Evolutionary conservation across 1,139 yeast species (phyloP), one percentile per base, ranked within the genome.

Genomic region (Hyphopichia wangnamkhiaoensis): DNA sequence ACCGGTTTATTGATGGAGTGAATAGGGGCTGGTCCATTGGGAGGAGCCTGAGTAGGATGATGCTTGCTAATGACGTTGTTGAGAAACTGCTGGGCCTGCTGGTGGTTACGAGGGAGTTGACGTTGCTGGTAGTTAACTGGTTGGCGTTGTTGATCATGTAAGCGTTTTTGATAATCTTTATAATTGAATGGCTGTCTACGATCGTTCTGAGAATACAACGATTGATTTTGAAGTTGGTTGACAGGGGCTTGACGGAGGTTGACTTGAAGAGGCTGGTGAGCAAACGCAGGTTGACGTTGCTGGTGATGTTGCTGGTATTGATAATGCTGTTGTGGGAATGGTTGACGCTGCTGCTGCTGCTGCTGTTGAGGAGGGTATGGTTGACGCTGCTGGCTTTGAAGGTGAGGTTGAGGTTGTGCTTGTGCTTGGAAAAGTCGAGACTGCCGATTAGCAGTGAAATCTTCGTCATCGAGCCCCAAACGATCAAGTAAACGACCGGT

Each of bases 401-500:
- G 16, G 39, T 31, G 34, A 17, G 20, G 45, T 16, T 40, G 47
- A 23, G 39, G 31, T 16, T 46, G 46, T 27, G 37, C 24, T 29
- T 15, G 47, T 38, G 34, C 36, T 41, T 12, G 37, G 28, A n/a
- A 5, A 8, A n/a, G 13, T 9, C n/a, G 10, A 25, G 8, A 5
- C 10, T 25, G 10, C 8, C n/a, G 28, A 23, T 23, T 19, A 19
- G 25, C 32, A 10, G 29, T 20, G 21, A 30, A 30, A 10, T 34
- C 26, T 14, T 37, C 41, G 23, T 53, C 61, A 24, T 61, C 65
- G 17, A 61, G 46, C 6, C 54, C 59, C 21, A 60, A 43, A 17
- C 63, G 51, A 40, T 63, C 68, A 28, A 62, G 46, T 15, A 61
- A 44, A n/a, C 65, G 44, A 5, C 65, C 67, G 1, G 64, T 54